Evolutionary conservation across 1,139 yeast genomes (phyloP).

Genomic region (Sugiyamaella japonica): DNA sequence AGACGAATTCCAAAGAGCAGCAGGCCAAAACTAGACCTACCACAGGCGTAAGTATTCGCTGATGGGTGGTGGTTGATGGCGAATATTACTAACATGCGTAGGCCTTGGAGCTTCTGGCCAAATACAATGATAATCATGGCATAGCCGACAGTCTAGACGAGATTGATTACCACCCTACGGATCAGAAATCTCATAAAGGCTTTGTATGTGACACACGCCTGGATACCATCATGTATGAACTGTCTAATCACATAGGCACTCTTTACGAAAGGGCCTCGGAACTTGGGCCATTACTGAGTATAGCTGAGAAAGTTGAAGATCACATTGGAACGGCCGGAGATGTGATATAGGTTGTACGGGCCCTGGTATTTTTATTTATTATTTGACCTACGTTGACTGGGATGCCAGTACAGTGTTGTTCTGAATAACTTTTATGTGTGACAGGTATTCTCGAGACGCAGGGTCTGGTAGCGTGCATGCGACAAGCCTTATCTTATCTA

Average conservation of each 20-base stretch:
- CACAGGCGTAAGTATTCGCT: conserved; percentile 2
- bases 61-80: background rate
- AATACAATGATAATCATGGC: background rate
- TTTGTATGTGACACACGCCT: background rate
- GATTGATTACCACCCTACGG: background rate
- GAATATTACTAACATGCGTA: background rate
- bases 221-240: conserved; percentile 3
- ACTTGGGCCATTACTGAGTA: background rate
- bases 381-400: no score
- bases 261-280: background rate
- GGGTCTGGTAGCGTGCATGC: background rate
- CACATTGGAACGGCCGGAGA: conserved; percentile 5
- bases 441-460: no score
- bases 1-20: conserved; percentile 1
- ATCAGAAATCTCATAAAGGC: background rate
- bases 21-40: conserved; percentile 1
- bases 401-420: no score
- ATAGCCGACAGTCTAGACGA: conserved; percentile 9
- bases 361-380: conserved; percentile 1
- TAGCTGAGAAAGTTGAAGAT: conserved; percentile 3
- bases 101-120: conserved; percentile 7
- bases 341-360: background rate
- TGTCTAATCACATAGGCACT: background rate
- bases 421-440: no score
- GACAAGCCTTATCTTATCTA: background rate